Evolutionary conservation across 768 basidiomycete genomes (phyloP).

Genomic region (Amanita polypyramis): DNA sequence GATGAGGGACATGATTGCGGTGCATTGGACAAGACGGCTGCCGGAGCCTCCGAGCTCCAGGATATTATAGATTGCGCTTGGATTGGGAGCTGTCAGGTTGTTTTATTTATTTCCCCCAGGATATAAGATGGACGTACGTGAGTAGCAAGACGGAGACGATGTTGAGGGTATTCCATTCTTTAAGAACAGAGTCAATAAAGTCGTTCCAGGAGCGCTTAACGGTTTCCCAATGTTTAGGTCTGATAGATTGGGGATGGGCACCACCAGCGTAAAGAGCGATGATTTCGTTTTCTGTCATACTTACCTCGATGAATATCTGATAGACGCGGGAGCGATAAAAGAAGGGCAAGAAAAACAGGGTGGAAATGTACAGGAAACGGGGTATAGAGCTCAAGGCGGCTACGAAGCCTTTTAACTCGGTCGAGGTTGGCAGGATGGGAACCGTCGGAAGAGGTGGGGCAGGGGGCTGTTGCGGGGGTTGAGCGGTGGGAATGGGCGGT

Average conservation of each 20-base stretch:
- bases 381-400: background rate
- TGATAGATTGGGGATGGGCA: background rate
- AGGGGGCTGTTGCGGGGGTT: no score
- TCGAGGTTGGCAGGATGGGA: no score
- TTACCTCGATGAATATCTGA: background rate
- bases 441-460: no score
- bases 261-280: background rate
- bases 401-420: no score
- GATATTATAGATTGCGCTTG: background rate
- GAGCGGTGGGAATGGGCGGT: no score
- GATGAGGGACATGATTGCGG: conserved; percentile 7
- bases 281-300: background rate
- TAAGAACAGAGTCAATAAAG: conserved; percentile 1
- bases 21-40: background rate
- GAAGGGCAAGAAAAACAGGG: background rate
- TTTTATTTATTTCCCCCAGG: no score
- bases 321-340: background rate
- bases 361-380: background rate
- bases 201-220: conserved; percentile 3
- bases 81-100: no score
- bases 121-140: background rate
- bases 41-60: background rate
- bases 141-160: conserved; percentile 2
- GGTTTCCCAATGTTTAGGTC: background rate
- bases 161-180: conserved; percentile 7